Conservation (phyloP, 2,329 filamentous ascomycete genomes). For the Escovopsis sp. region DNA sequence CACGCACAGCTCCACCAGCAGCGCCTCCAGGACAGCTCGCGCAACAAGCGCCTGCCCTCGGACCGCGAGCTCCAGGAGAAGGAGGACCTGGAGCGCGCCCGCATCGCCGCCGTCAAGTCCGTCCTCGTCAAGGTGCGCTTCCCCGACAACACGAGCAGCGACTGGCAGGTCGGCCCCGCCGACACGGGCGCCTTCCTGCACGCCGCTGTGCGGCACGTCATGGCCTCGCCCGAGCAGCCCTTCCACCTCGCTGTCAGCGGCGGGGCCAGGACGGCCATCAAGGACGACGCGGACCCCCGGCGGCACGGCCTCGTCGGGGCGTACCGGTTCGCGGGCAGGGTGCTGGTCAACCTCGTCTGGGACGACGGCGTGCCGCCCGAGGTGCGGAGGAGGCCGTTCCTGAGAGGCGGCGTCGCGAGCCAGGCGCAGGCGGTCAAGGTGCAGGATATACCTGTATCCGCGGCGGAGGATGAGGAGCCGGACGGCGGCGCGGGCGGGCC, state of each 20-base stretch:
- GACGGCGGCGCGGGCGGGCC: slow-evolving; percentile 5
- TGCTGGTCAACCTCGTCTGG: slow-evolving; percentile 68
- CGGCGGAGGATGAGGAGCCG: slow-evolving; percentile 22
- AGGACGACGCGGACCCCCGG: slow-evolving; percentile 31
- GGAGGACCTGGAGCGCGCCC: slow-evolving; percentile 49
- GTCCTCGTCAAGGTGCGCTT: slow-evolving; percentile 72
- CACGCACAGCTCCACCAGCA: slow-evolving; percentile 65
- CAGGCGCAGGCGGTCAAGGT: slow-evolving; percentile 54
- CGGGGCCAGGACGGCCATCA: slow-evolving; percentile 26
- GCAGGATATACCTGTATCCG: slow-evolving; percentile 32
- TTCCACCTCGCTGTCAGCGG: slow-evolving; percentile 60
- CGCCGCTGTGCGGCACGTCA: slow-evolving; percentile 54
- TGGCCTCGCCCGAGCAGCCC: slow-evolving; percentile 46
- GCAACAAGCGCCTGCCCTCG: slow-evolving; percentile 66
- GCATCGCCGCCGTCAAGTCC: slow-evolving; percentile 48
- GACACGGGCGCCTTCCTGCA: slow-evolving; percentile 64
- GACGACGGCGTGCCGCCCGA: slow-evolving; percentile 43
- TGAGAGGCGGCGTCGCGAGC: slow-evolving; percentile 42
- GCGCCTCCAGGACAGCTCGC: slow-evolving; percentile 42
- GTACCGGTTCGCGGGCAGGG: slow-evolving; percentile 53
- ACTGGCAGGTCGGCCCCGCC: slow-evolving; percentile 51
- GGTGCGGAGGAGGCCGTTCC: slow-evolving; percentile 39
- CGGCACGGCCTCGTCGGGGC: slow-evolving; percentile 51
- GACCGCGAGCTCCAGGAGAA: slow-evolving; percentile 67
- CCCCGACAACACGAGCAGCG: slow-evolving; percentile 68